Conservation (phyloP, 192 early-diverging fungal genomes). For the Mortierella claussenii region DNA sequence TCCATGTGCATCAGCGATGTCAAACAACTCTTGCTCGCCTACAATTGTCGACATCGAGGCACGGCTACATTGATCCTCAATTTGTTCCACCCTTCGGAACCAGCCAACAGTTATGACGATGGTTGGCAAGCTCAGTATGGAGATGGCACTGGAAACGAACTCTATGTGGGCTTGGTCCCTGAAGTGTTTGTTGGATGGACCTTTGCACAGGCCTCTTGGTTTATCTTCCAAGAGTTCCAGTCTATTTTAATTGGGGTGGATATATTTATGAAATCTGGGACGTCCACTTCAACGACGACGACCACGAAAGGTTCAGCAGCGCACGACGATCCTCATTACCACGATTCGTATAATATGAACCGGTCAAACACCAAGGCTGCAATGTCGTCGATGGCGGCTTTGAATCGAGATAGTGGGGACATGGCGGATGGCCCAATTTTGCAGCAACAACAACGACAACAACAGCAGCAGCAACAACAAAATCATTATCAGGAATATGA, state of each 20-base stretch:
- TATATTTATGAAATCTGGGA: slow-evolving; percentile 24
- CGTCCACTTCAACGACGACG: background rate
- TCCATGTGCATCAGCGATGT: slow-evolving; percentile 62
- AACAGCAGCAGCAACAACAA: no score
- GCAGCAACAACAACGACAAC: no score
- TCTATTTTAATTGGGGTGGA: slow-evolving; percentile 41
- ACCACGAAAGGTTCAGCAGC: background rate
- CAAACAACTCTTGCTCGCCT: slow-evolving; percentile 62
- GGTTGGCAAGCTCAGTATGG: slow-evolving; percentile 78
- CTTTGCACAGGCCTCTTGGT: slow-evolving; percentile 69
- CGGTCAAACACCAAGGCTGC: background rate
- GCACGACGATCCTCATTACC: slow-evolving; percentile 11
- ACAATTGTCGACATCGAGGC: slow-evolving; percentile 67
- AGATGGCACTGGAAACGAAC: slow-evolving; percentile 74
- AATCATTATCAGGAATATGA: background rate
- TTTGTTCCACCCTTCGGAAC: slow-evolving; percentile 68
- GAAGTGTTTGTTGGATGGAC: slow-evolving; percentile 65
- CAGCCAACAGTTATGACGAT: slow-evolving; percentile 61
- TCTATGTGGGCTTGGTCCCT: slow-evolving; percentile 64
- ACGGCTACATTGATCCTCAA: slow-evolving; percentile 71
- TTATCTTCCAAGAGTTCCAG: slow-evolving; percentile 49
- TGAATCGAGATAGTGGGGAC: background rate
- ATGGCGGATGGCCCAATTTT: background rate
- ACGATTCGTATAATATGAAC: background rate
- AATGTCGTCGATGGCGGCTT: background rate